Base-by-base conservation (phyloP, 2,329 filamentous ascomycete genomes). In the Anisogramma anomala region DNA sequence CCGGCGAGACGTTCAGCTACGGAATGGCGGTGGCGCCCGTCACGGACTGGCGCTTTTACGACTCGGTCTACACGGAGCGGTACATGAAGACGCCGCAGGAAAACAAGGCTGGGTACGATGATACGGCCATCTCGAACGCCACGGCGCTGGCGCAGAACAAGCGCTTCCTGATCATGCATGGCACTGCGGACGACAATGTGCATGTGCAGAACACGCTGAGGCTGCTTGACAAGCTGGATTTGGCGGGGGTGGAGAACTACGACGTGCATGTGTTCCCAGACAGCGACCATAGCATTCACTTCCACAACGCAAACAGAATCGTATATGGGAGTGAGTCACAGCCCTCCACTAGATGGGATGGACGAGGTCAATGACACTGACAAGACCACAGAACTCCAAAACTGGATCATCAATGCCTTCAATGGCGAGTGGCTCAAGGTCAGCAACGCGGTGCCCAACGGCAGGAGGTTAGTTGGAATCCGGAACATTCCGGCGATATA, bases 11-110 rank as follows among this genome's bases (percentile, higher is more conserved):
- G 0, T 98, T 95, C 66, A 80, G 80, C 49, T 98, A 98, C 59
- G 93, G 91, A 52, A 94, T 98, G 84, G 87, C 93, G 6, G 93
- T 98, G 38, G 91, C 91, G 1, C 91, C 91, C 14, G 91, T 98
- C n/a, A 96, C 89, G 0, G 88, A 98, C 61, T 98, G 91, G 91
- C 74, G 83, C 43, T 94, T 83, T 63, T 98, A 98, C 63, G 84
- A 95, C 63, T 84, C 79, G 45, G 80, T 95, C 53, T 95, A 95
- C 66, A 93, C 88, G 0, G 88, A 95, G 63, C 79, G 91, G 26
- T 98, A 96, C 64, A 98, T 98, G 93, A 82, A 88, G 56, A 94
- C 81, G 1, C 91, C 91, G 2, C 79, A 93, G 57, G 70, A 83
- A 55, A 98, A 98, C 57, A 62, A 65, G 0, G 64, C 57, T 0